Conservation (phyloP, 192 early-diverging fungal genomes). For the Coemansia sp. region DNA sequence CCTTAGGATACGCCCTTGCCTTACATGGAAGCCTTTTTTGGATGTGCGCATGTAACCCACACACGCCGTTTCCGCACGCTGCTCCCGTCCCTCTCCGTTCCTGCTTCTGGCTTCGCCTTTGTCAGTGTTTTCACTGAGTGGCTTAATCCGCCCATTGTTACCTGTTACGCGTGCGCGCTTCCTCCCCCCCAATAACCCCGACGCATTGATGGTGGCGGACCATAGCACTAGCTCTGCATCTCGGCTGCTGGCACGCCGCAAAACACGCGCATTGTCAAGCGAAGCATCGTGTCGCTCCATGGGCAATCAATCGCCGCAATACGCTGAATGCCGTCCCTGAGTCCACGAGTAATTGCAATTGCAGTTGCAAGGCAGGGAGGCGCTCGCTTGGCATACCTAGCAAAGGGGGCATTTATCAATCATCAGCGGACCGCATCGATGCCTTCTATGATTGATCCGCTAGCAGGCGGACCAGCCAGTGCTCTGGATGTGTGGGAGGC, state of each 20-base stretch:
- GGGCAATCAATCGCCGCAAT: not conserved
- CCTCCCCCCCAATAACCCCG: not conserved
- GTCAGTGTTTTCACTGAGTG: not conserved
- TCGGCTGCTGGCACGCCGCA: not conserved
- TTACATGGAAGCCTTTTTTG: slow-evolving; percentile 1
- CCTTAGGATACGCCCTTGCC: not conserved
- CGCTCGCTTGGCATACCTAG: not conserved
- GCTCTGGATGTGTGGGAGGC: not conserved
- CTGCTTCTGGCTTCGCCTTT: too few relatives aligned
- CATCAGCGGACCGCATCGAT: not conserved
- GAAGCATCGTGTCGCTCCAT: not conserved
- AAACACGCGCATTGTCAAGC: not conserved
- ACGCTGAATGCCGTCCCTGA: not conserved
- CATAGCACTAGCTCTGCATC: not conserved
- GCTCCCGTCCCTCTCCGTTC: not conserved
- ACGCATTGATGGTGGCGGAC: not conserved
- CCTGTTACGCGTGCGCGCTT: not conserved
- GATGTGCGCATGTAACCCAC: not conserved
- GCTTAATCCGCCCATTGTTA: slow-evolving; percentile 6
- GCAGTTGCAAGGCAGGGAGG: too few relatives aligned
- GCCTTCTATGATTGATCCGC: not conserved
- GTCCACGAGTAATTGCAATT: too few relatives aligned
- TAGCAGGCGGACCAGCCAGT: not conserved
- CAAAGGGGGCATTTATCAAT: not conserved
- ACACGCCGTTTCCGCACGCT: not conserved